Evolutionary conservation across 2,329 filamentous ascomycete genomes (phyloP), one percentile per base, ranked within the genome.

Genomic region (Cryphonectria japonica): DNA sequence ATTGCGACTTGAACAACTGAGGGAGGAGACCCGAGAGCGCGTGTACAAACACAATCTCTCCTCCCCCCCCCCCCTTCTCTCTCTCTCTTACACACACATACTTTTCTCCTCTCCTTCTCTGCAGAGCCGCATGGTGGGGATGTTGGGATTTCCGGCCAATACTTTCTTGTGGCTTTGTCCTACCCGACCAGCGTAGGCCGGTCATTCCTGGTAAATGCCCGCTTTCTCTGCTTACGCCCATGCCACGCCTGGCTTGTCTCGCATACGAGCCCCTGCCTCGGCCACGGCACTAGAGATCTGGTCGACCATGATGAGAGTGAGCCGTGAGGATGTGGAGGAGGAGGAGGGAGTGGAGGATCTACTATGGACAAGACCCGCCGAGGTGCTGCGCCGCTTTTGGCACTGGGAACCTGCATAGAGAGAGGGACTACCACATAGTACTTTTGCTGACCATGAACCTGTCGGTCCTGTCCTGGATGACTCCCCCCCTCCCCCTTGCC

Each of bases 91-190:
- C 41, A 43, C 41, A 43, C 41, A 43, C 41, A 34, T 34, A 34
- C 34, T 4, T 34, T 34, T 16, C 41, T 43, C 41, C 41, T 39
- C 37, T 39, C 41, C n/a, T 8, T 61, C 68, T 46, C 16, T 16
- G 71, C 71, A 72, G 71, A 72, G 71, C 71, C 71, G 54, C 71
- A 72, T 67, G 64, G 59, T 65, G 68, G 64, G n/a, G 7, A 62
- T 19, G 4, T n/a, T 39, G 11, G 14, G 26, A 46, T 3, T 3
- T 59, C 5, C 46, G 26, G 22, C 70, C 70, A 70, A 69, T 72
- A 19, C 60, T 29, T 13, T 46, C 37, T 39, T 50, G 52, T 46
- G 52, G 57, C 54, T 57, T 16, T 34, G 26, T 57, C 66, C 43
- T 54, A 26, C 61, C 61, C 43, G 62, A 52, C 32, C 46, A 19